Conservation (phyloP, 768 basidiomycete genomes). For the Leccinum fibrillosum region DNA sequence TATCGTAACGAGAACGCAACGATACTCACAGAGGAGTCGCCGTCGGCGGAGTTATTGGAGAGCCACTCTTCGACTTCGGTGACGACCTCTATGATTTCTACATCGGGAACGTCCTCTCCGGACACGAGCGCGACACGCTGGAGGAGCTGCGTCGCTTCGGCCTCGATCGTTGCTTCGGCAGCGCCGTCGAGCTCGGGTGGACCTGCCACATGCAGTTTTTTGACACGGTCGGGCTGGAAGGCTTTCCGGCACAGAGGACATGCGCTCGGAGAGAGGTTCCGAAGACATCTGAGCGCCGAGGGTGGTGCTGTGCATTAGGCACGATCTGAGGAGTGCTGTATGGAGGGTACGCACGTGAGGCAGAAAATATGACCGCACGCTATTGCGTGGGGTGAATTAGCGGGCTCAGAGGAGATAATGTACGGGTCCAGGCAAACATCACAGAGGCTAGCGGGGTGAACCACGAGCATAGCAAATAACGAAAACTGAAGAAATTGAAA, state of each 20-base stretch:
- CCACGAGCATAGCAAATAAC: constrained; percentile 49
- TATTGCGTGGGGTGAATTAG: constrained; percentile 63
- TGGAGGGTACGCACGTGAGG: constrained; percentile 45
- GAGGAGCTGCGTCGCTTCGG: constrained; percentile 35
- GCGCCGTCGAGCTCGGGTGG: constrained; percentile 36
- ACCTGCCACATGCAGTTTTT: constrained; percentile 64
- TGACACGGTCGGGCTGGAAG: constrained; percentile 54
- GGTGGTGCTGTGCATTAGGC: constrained; percentile 3
- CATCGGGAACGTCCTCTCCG: constrained; percentile 29
- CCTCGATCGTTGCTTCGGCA: constrained; percentile 40
- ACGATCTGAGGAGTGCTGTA: constrained; percentile 12
- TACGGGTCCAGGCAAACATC: constrained; percentile 74
- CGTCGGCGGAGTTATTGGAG: constrained; percentile 37
- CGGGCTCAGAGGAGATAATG: constrained; percentile 43
- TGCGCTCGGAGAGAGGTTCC: constrained; percentile 44
- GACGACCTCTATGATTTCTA: constrained; percentile 37
- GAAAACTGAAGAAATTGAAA: constrained; percentile 19
- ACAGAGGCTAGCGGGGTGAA: constrained; percentile 69
- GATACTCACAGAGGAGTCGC: constrained; percentile 31
- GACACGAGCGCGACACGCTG: constrained; percentile 36
- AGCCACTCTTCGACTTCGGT: constrained; percentile 54
- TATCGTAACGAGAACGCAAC: constrained; percentile 1
- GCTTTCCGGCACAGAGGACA: constrained; percentile 69
- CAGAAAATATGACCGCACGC: constrained; percentile 80
- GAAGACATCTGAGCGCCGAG: constrained; percentile 49